Conservation (phyloP, 257 asterid species). For the Primulina tabacum region DNA sequence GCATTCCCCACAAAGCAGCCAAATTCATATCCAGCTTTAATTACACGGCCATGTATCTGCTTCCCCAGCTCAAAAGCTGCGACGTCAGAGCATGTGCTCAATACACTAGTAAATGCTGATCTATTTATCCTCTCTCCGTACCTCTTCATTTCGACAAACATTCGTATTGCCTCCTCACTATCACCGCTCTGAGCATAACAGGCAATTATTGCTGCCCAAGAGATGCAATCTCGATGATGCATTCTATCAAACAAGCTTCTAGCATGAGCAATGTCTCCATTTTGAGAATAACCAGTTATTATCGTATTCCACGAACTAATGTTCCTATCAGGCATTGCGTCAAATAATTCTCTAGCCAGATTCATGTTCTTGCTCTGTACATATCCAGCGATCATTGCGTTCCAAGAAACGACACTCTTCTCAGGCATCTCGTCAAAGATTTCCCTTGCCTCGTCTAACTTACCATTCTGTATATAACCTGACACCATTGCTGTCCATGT, state of each 20-base stretch:
- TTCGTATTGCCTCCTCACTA: conserved; percentile 54
- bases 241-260: conserved; percentile 62
- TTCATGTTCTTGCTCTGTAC: conserved; percentile 67
- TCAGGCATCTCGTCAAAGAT: conserved; percentile 76
- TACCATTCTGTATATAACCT: conserved; percentile 76
- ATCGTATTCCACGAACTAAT: conserved; percentile 90
- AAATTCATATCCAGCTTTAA: conserved; percentile 74
- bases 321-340: conserved; percentile 72
- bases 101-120: conserved; percentile 57
- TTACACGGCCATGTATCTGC: conserved; percentile 68
- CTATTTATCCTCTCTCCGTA: conserved; percentile 62
- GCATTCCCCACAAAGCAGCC: conserved; percentile 89
- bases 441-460: conserved; percentile 67
- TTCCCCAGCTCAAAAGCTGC: conserved; percentile 89
- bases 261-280: conserved; percentile 56
- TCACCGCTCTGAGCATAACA: conserved; percentile 77
- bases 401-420: conserved; percentile 83
- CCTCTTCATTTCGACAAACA: conserved; percentile 64
- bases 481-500: conserved; percentile 93
- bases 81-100: conserved; percentile 84
- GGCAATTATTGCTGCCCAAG: conserved; percentile 94
- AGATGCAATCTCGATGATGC: conserved; percentile 77
- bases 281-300: conserved; percentile 85
- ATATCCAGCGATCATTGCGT: conserved; percentile 90
- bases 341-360: conserved; percentile 71